phyloP scores from a whole-genome alignment of 495 filamentous ascomycete species.

The Lepidopterella palustris region DNA sequence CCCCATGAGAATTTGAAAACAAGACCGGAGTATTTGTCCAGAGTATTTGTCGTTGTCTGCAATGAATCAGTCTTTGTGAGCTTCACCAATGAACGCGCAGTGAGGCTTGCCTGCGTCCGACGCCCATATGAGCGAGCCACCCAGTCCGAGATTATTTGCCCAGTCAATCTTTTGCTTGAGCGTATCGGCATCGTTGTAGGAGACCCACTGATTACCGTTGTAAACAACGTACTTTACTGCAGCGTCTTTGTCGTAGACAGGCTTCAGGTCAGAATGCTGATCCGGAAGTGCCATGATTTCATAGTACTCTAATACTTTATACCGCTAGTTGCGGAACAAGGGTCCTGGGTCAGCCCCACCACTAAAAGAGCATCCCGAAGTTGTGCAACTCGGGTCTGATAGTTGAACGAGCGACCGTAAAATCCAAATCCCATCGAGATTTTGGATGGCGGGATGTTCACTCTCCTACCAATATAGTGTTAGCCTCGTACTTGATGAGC shows the following conservation, averaged over 20 bases:
- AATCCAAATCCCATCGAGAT: constrained; percentile 41
- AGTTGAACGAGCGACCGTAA: constrained; percentile 42
- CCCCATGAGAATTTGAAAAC: background rate
- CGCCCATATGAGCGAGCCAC: constrained; percentile 35
- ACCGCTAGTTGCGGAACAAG: constrained; percentile 34
- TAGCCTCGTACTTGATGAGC: too few species aligned
- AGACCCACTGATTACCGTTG: constrained; percentile 43
- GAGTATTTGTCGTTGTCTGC: background rate
- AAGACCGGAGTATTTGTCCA: background rate
- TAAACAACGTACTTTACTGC: constrained; percentile 41
- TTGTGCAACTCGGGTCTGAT: constrained; percentile 30
- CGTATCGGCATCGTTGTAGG: constrained; percentile 41
- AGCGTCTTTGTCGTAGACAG: constrained; percentile 27
- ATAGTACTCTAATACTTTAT: constrained; percentile 35
- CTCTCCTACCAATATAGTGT: too few species aligned
- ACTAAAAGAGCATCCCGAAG: constrained; percentile 32
- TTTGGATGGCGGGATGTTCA: constrained; percentile 31
- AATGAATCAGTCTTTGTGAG: background rate
- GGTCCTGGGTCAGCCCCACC: constrained; percentile 29
- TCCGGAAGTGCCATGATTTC: constrained; percentile 40
- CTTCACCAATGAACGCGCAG: too few species aligned
- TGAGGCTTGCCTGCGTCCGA: constrained; percentile 10
- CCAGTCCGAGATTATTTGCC: constrained; percentile 34
- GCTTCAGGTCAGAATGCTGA: background rate
- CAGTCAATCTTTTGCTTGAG: constrained; percentile 40